Evolutionary conservation across 1,139 yeast genomes (phyloP), one percentile per base, ranked within the genome.

Genomic region (Hansenula lynferdii): DNA sequence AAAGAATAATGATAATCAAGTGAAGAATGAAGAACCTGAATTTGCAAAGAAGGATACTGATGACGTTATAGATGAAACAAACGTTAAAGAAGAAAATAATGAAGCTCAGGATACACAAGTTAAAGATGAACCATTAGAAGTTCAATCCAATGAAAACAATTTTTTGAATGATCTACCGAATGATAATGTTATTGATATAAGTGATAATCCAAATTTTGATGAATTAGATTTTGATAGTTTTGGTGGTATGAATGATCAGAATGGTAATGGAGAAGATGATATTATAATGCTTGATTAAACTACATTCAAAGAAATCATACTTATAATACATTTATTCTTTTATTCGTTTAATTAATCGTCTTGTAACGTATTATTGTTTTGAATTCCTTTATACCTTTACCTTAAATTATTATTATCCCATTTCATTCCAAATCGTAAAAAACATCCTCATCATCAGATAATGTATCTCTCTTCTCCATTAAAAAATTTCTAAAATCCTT

Each of bases 81-180:
- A 24, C 12, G 12, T 23, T 23, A 10, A 25, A 25, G 39, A 40
- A 14, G 36, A 34, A 21, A 23, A 41, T 28, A 36, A n/a, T 18
- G 18, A 40, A 10, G 35, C 45, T 27, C 39, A 47, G 17, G 53
- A 45, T 25, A 54, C 46, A 14, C 47, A 50, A 28, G 42, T 47
- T n/a, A 17, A 17, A 17, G 22, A 34, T 16, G 32, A 34, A 9
- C 10, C 14, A 14, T n/a, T 3, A 15, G 30, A 21, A 5, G 12
- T 23, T 23, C n/a, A n/a, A 23, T 10, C 25, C 3, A 28, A 19
- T 16, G 20, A 19, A 11, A 18, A 23, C 16, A 28, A 12, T 17
- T n/a, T 16, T n/a, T 1, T 22, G 6, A 22, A 17, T 9, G 24
- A 31, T 15, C 16, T 22, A 29, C 25, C 18, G 20, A 36, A 31